Conservation (phyloP, 2,329 filamentous ascomycete genomes). For the Apiospora rasikravindrae region DNA sequence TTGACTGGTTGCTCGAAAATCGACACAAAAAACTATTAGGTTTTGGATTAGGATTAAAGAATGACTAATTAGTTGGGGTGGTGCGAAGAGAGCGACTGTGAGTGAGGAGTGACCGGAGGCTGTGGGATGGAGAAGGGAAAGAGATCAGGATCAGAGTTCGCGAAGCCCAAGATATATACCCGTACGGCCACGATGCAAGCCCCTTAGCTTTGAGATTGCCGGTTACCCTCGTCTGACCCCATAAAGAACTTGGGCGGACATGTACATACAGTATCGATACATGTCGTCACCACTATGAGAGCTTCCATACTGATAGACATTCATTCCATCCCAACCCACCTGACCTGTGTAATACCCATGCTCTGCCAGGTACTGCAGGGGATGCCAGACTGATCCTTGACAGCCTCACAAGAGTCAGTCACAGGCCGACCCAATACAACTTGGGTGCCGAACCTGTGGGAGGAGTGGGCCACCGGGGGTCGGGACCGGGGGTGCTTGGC, state of each 20-base stretch:
- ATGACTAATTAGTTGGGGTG: constrained; percentile 34
- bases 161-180: constrained; percentile 24
- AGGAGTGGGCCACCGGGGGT: constrained; percentile 9
- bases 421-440: constrained; percentile 13
- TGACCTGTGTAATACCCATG: not conserved
- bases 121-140: constrained; percentile 29
- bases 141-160: not conserved
- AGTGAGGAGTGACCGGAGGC: constrained; percentile 33
- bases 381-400: not conserved
- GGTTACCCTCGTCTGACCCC: not conserved
- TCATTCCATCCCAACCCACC: not conserved
- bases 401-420: constrained; percentile 2
- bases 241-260: not conserved
- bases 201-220: constrained; percentile 8
- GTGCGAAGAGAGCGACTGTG: constrained; percentile 27
- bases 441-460: constrained; percentile 17
- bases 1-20: constrained; percentile 26
- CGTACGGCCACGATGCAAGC: not conserved
- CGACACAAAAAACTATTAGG: constrained; percentile 18
- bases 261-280: not conserved
- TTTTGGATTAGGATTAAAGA: constrained; percentile 31
- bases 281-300: constrained; percentile 22
- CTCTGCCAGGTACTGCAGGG: not conserved
- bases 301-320: constrained; percentile 22
- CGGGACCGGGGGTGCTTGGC: constrained; percentile 6